These are phyloP conservation scores for Daldinia caldariorum DNA, from an alignment of 495 filamentous ascomycete species.

Conservation along the genomic window DNA sequence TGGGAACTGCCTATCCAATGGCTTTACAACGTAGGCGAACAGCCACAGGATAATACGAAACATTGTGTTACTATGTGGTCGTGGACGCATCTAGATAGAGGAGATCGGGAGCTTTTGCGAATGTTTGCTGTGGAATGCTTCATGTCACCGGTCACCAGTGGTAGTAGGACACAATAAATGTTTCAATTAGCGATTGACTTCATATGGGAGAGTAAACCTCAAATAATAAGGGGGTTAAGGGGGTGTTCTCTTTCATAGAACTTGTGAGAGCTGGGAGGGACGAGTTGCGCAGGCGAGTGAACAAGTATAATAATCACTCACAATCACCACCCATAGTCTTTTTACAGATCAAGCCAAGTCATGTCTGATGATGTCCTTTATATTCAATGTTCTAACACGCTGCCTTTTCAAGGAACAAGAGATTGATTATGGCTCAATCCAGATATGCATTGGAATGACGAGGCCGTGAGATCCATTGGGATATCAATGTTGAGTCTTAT, in stretches of 20 bases:
- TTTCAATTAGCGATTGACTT: constrained; percentile 11
- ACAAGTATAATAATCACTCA: neutral
- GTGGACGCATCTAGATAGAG: constrained; percentile 14
- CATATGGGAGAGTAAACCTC: constrained; percentile 6
- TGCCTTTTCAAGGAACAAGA: neutral
- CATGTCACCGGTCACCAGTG: neutral
- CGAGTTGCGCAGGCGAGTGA: neutral
- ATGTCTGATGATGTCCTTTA: too few species aligned
- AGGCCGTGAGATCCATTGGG: neutral
- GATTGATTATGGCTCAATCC: neutral
- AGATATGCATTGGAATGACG: neutral
- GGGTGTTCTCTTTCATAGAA: constrained; percentile 7
- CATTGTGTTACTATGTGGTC: constrained; percentile 37
- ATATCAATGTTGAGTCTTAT: neutral
- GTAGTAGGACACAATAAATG: neutral
- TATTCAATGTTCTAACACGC: neutral
- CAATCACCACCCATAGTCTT: neutral
- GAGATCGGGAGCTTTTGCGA: neutral
- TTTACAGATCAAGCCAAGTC: neutral
- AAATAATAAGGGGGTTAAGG: constrained; percentile 4
- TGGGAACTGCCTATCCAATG: constrained; percentile 35
- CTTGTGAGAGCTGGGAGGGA: neutral
- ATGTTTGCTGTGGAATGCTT: constrained; percentile 10
- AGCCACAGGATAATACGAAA: constrained; percentile 33
- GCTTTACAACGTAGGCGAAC: constrained; percentile 42